Evolutionary conservation across 2,329 filamentous ascomycete species (phyloP), one percentile per base, ranked within the genome.

Genomic region (Verticillium klebahnii): DNA sequence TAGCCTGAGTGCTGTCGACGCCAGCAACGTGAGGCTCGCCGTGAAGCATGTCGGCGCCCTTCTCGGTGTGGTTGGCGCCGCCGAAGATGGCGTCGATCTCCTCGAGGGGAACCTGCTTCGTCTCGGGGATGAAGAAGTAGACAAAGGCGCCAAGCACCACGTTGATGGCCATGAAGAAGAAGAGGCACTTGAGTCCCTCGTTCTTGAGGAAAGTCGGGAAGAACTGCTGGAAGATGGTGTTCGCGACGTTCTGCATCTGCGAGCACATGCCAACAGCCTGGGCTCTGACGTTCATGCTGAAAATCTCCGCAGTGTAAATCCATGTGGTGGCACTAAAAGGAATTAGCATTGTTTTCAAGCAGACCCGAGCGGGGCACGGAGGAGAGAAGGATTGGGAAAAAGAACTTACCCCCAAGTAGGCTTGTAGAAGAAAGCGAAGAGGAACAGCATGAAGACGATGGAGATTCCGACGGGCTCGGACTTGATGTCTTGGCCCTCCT

Each of bases 221-320:
- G 78, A 89, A 89, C 66, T 90, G 87, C 72, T 89, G 85, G 69
- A 89, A 85, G 67, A 89, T 83, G 62, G 82, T 81, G 72, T 89
- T 89, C 70, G 86, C 86, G 59, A 89, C 83, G 70, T 89, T 86
- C 65, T 86, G 84, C 64, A 78, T 83, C 69, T 86, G 80, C 40
- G 77, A 79, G 64, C 75, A 86, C 87, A 90, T 90, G 61, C 86
- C 87, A 15, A 90, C 86, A 39, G 87, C 87, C 71, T 90, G 87
- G 5, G 87, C 85, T 62, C 87, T 85, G n/a, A 90, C 84, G 72
- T 90, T 90, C 84, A 89, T 88, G 60, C 82, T 86, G 77, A 90
- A 90, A 63, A 90, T 78, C 67, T 90, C 87, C 2, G 85, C 81
- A 0, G 87, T 90, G 83, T 85, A 89, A 71, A 90, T 89, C 87